Conservation (phyloP, 345 rosid genomes). For the Raphanus sativus region DNA sequence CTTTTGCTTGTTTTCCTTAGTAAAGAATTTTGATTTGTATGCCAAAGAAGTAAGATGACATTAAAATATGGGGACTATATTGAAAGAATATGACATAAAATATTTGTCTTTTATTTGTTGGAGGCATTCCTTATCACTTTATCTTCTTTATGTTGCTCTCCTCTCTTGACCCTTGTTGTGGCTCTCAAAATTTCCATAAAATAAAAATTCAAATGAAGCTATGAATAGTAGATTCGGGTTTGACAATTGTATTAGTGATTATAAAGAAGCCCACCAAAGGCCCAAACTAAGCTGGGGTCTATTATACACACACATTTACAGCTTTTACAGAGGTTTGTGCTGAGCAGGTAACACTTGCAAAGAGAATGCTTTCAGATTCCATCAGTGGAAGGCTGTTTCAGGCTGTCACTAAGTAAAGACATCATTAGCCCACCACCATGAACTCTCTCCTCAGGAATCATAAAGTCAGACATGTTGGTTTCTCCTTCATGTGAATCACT, state of each 20-base stretch:
- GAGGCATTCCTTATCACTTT: conserved; percentile 52
- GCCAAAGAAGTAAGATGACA: conserved; percentile 33
- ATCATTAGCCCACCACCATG: conserved; percentile 77
- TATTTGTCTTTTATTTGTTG: neutral
- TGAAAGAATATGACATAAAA: conserved; percentile 49
- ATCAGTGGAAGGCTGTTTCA: conserved; percentile 49
- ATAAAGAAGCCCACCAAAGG: conserved; percentile 4
- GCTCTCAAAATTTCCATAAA: conserved; percentile 33
- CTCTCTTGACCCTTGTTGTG: conserved; percentile 20
- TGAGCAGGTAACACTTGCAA: conserved; percentile 7
- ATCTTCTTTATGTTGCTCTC: conserved; percentile 22
- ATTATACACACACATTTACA: conserved; percentile 8
- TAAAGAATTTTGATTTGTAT: conserved; percentile 9
- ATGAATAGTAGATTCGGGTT: neutral
- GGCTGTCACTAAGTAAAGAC: conserved; percentile 75
- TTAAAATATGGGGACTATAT: conserved; percentile 38
- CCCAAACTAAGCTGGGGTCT: neutral
- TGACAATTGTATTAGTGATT: neutral
- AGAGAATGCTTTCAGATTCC: conserved; percentile 43
- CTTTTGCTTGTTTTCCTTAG: conserved; percentile 12
- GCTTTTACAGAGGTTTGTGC: conserved; percentile 5
- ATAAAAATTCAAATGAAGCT: neutral
- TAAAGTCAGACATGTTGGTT: conserved; percentile 41
- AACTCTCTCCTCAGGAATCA: conserved; percentile 89
- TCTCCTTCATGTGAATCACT: conserved; percentile 27